A percentile compares a stretch with the other conserved stretches of the same genome.
Evolutionary conservation across 2,329 filamentous ascomycete genomes (phyloP).

Genomic region (Boeremia exigua): DNA sequence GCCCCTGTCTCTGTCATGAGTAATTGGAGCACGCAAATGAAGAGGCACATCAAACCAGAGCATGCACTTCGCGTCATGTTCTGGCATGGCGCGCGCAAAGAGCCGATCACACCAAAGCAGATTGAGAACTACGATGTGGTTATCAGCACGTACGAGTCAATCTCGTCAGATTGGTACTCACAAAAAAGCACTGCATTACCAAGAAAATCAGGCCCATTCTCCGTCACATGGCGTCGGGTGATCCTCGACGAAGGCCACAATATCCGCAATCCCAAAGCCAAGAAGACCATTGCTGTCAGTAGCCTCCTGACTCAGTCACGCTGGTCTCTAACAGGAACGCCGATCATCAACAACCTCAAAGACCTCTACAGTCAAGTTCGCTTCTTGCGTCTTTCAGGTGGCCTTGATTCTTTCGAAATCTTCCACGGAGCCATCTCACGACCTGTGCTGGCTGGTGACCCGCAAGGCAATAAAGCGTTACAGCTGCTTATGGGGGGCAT

Average conservation of each 20-base stretch:
- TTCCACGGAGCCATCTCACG: conserved; percentile 77
- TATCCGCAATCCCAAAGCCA: conserved; percentile 78
- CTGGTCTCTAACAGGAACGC: conserved; percentile 69
- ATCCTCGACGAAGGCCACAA: conserved; percentile 60
- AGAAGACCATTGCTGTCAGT: conserved; percentile 72
- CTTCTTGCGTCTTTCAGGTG: conserved; percentile 77
- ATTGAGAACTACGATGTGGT: conserved; percentile 75
- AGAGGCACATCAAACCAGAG: conserved; percentile 71
- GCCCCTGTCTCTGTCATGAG: conserved; percentile 87
- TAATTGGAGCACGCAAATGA: conserved; percentile 85
- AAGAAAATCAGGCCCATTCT: conserved; percentile 57
- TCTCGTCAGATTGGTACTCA: conserved; percentile 69
- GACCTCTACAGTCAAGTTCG: conserved; percentile 82
- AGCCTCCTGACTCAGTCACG: conserved; percentile 71
- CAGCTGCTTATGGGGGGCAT: conserved; percentile 81
- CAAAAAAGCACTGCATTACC: conserved; percentile 46
- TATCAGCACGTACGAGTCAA: conserved; percentile 82
- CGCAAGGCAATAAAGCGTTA: conserved; percentile 67
- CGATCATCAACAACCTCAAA: conserved; percentile 81
- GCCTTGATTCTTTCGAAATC: conserved; percentile 73
- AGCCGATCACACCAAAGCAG: conserved; percentile 57
- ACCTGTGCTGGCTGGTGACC: conserved; percentile 66
- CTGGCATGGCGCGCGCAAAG: conserved; percentile 71
- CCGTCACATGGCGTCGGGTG: conserved; percentile 75
- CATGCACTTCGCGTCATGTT: conserved; percentile 70